phyloP scores from a whole-genome alignment of 805 yeast genomes.

The Metschnikowia hibisci region DNA sequence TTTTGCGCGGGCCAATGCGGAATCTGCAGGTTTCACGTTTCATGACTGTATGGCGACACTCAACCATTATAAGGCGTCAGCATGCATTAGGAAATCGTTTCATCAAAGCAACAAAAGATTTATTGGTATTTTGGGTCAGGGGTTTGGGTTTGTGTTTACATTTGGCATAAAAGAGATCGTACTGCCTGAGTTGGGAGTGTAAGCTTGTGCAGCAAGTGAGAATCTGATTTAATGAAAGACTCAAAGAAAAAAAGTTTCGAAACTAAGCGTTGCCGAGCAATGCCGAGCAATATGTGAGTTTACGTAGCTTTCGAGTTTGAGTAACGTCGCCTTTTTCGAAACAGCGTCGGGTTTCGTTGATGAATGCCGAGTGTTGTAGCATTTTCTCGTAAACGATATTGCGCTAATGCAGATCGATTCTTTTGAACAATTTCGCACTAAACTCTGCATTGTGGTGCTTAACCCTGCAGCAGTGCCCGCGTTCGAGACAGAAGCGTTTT shows the following conservation, averaged over 20 bases:
- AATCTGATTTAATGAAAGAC: background rate
- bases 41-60: background rate
- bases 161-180: no score
- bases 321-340: no score
- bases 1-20: background rate
- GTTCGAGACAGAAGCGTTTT: constrained; percentile 4
- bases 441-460: constrained; percentile 1
- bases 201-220: background rate
- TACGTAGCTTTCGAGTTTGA: no score
- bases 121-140: no score
- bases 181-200: no score
- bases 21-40: background rate
- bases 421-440: constrained; percentile 1
- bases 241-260: no score
- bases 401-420: constrained; percentile 5
- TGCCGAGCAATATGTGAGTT: no score
- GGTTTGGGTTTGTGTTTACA: background rate
- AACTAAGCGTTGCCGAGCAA: no score
- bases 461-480: constrained; percentile 2
- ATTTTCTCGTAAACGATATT: background rate
- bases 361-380: constrained; percentile 1
- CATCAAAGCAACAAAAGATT: background rate
- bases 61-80: background rate
- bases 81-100: constrained; percentile 1
- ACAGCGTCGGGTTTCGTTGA: background rate